These are phyloP conservation scores for Inga leiocalycina DNA, from an alignment of 306 rosid genomes.

Conservation along the genomic window DNA sequence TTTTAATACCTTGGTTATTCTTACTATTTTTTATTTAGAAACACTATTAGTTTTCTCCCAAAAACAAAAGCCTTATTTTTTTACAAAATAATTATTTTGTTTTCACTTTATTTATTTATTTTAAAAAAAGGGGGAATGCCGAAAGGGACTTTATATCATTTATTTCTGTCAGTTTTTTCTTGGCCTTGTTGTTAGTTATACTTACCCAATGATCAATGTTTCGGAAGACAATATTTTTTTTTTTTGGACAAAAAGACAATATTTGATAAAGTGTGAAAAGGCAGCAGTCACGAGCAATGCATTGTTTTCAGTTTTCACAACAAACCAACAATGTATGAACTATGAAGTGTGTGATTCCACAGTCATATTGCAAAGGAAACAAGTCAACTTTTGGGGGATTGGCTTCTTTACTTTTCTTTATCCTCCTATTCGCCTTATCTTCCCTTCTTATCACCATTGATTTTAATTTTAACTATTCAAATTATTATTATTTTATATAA, in stretches of 20 bases:
- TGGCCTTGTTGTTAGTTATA: neutral
- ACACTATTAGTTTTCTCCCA: neutral
- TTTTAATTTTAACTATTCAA: no score
- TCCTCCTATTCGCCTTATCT: no score
- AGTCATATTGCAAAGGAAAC: no score
- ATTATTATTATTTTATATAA: no score
- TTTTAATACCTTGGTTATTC: neutral
- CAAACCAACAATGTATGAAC: neutral
- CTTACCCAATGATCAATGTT: neutral
- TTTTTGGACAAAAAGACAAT: no score
- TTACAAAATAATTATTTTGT: neutral
- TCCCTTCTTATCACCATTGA: no score
- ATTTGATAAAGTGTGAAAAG: neutral
- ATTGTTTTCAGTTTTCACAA: no score
- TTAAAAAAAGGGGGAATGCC: neutral
- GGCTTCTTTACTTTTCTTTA: no score
- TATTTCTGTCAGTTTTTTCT: no score
- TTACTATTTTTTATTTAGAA: neutral
- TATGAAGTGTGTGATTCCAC: neutral
- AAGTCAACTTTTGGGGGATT: neutral
- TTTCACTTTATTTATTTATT: neutral
- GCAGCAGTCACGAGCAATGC: neutral
- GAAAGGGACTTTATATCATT: neutral
- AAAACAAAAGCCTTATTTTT: neutral
- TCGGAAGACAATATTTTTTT: neutral